These are phyloP conservation scores for Elasticomyces elasticus DNA, from an alignment of 495 filamentous ascomycete species.

Conservation along the genomic window DNA sequence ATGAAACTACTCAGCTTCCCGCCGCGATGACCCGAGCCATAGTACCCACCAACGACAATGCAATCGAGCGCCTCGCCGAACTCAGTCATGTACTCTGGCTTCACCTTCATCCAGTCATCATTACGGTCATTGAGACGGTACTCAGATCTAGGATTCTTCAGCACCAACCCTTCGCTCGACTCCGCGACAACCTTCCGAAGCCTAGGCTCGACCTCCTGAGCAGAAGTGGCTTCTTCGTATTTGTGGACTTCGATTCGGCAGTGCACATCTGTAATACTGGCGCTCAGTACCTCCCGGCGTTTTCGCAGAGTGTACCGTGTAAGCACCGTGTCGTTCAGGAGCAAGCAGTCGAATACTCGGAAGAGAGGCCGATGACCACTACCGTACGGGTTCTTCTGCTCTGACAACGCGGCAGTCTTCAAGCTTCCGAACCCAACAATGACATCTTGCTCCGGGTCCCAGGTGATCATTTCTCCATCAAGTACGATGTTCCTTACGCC, in stretches of 20 bases:
- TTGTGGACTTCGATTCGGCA: constrained; percentile 77
- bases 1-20: constrained; percentile 76
- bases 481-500: constrained; percentile 79
- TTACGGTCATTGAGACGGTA: constrained; percentile 87
- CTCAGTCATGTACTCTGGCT: constrained; percentile 96
- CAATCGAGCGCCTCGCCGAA: constrained; percentile 91
- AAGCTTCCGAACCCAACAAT: constrained; percentile 86
- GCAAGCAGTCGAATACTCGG: constrained; percentile 80
- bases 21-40: constrained; percentile 74
- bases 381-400: constrained; percentile 66
- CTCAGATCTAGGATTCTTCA: constrained; percentile 83
- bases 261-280: constrained; percentile 52
- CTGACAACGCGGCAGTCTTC: constrained; percentile 78
- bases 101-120: constrained; percentile 98
- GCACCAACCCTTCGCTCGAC: constrained; percentile 79
- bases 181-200: constrained; percentile 78
- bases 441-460: constrained; percentile 80
- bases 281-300: constrained; percentile 63
- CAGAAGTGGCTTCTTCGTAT: constrained; percentile 54
- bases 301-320: constrained; percentile 77
- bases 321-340: constrained; percentile 69
- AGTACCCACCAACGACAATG: constrained; percentile 86
- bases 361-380: constrained; percentile 67
- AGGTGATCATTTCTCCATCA: constrained; percentile 97
- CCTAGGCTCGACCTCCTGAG: constrained; percentile 62